phyloP scores from a whole-genome alignment of 83 land plant species.

The Diphasiastrum complanatum region DNA sequence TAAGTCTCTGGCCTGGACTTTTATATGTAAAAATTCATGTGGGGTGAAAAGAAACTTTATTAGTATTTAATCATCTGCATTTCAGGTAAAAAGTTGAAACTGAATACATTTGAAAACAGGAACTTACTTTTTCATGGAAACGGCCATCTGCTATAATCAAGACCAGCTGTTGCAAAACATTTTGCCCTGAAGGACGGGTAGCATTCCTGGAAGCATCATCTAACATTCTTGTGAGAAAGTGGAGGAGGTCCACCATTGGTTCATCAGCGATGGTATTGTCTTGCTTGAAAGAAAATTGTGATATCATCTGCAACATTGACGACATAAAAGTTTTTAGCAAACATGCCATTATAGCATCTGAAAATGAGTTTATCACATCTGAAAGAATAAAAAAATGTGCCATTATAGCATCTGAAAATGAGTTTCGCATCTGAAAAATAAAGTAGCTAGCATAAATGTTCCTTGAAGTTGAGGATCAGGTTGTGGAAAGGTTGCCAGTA shows the following conservation, averaged over 20 bases:
- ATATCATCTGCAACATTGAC: conserved; percentile 71
- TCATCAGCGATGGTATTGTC: conserved; percentile 84
- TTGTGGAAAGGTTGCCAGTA: too few species aligned
- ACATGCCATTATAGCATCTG: neutral
- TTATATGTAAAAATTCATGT: too few species aligned
- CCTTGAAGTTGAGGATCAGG: too few species aligned
- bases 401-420: neutral
- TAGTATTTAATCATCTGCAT: too few species aligned
- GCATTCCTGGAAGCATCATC: conserved; percentile 58
- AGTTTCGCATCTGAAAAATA: neutral
- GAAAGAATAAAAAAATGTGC: neutral
- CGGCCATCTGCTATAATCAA: conserved; percentile 92
- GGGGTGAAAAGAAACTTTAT: too few species aligned
- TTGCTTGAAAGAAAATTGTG: conserved; percentile 85
- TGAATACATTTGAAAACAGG: neutral
- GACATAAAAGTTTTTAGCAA: too few species aligned
- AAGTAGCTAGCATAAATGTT: too few species aligned
- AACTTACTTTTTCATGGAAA: conserved; percentile 74
- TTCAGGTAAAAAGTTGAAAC: neutral
- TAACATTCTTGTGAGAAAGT: conserved; percentile 60
- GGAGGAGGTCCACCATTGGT: conserved; percentile 83
- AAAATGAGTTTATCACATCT: neutral
- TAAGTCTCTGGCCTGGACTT: too few species aligned
- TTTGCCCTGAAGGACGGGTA: conserved; percentile 66
- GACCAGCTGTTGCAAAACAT: conserved; percentile 78